Conservation (phyloP, 2,329 filamentous ascomycete species). For the Phoma herbarum region DNA sequence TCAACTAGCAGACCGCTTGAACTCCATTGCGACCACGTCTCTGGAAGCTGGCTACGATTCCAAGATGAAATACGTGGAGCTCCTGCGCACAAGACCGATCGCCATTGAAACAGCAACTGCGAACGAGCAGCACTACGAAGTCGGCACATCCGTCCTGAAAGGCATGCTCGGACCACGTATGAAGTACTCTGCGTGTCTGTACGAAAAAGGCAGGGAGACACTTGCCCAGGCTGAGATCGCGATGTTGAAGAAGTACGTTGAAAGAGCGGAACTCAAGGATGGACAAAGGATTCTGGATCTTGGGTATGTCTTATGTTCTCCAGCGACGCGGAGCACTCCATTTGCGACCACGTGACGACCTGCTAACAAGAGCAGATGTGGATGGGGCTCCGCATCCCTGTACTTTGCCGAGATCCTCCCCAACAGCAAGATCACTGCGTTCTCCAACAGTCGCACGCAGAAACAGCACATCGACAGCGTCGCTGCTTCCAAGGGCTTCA, state of each 20-base stretch:
- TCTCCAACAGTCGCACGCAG: slow-evolving; percentile 75
- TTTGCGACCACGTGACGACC: slow-evolving; percentile 3
- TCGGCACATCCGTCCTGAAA: slow-evolving; percentile 70
- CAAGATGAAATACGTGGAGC: slow-evolving; percentile 71
- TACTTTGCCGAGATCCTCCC: slow-evolving; percentile 73
- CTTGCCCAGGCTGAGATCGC: slow-evolving; percentile 71
- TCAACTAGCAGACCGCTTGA: slow-evolving; percentile 70
- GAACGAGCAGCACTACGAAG: slow-evolving; percentile 77
- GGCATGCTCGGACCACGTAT: slow-evolving; percentile 72
- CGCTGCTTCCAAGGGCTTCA: slow-evolving; percentile 64
- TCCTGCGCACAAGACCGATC: slow-evolving; percentile 68
- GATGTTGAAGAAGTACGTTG: slow-evolving; percentile 71
- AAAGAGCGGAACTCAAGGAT: slow-evolving; percentile 66
- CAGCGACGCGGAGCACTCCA: no score
- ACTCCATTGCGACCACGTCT: slow-evolving; percentile 63
- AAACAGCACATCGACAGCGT: slow-evolving; percentile 71
- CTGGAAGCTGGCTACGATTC: slow-evolving; percentile 62
- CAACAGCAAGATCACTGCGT: slow-evolving; percentile 68
- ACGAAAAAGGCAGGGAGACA: slow-evolving; percentile 64
- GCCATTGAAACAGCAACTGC: slow-evolving; percentile 72
- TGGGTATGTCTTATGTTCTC: slow-evolving; percentile 55
- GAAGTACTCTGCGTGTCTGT: slow-evolving; percentile 76
- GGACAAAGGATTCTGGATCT: slow-evolving; percentile 71
- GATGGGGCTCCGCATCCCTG: slow-evolving; percentile 72
- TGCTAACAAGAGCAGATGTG: slow-evolving; percentile 59